phyloP scores from a whole-genome alignment of 345 rosid species.

The Toxicodendron radicans region DNA sequence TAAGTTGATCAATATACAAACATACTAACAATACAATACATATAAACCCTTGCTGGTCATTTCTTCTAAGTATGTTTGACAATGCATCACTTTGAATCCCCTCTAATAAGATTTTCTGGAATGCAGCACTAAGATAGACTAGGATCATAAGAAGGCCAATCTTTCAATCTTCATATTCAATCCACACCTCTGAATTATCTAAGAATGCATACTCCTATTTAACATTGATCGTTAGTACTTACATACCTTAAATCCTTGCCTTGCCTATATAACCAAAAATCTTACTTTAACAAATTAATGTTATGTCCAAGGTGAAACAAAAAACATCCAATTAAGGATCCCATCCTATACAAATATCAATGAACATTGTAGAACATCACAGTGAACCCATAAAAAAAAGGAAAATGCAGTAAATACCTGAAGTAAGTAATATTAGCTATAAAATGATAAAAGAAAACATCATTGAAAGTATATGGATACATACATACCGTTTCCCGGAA shows the following conservation, averaged over 20 bases:
- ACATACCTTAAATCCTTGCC: neutral
- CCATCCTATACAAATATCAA: neutral
- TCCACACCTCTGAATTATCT: neutral
- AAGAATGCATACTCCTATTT: neutral
- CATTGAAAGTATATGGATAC: slow-evolving; percentile 1
- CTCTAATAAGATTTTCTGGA: neutral
- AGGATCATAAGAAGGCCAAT: neutral
- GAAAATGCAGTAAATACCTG: neutral
- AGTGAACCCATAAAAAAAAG: no score
- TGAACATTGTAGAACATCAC: neutral
- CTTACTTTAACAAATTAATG: neutral
- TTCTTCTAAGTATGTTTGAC: neutral
- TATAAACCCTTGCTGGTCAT: neutral
- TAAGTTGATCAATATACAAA: neutral
- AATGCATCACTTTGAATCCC: neutral
- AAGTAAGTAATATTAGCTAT: neutral
- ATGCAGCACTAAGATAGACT: neutral
- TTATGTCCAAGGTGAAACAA: neutral
- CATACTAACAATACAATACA: neutral
- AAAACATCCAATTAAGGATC: neutral
- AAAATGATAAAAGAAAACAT: neutral
- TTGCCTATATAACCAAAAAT: neutral
- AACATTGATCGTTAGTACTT: neutral
- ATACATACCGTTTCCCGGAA: slow-evolving; percentile 73
- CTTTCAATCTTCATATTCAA: neutral